Base-by-base conservation (phyloP, 805 yeast species). In the Yamadazyma takamatsuzukensis region DNA sequence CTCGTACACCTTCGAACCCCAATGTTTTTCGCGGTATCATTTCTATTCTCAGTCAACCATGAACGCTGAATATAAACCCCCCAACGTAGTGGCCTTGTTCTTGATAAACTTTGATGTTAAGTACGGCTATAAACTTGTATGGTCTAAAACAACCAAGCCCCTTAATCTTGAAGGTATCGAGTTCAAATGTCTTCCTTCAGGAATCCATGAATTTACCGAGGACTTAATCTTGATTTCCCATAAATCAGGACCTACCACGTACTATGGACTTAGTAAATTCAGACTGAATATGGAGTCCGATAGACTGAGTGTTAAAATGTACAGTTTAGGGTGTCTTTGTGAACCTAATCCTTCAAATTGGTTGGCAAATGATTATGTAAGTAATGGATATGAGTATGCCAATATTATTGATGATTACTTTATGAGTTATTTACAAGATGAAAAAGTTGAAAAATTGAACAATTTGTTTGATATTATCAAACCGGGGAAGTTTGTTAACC, bases 371-470 rank as follows among this genome's bases (percentile, higher is more conserved):
- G 61, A 57, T 14, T 63, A 55, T 33, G 36, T 50, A 28, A 43
- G 49, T 22, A 46, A 51, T 32, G 72, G 72, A 8, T 64, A 64
- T 64, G 71, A 66, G 37, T 59, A 61, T 40, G 36, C 57, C 19
- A 50, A 44, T 25, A 34, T 35, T 15, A 37, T 64, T 17, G 68
- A 61, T 33, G 35, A 41, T 4, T 41, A 45, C 12, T 43, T 66
- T 18, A 27, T 32, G 4, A 34, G 34, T 18, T 64, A 45, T 38
- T 28, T 64, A 21, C 40, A 38, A 18, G 29, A 34, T 11, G 45
- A 38, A 27, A 50, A 45, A 14, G 8, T 15, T 4, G 10, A 9
- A 3, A 9, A 30, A 38, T 55, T 29, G 44, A 44, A 38, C 33
- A 39, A 3, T 23, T 27, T 7, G 37, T 59, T 29, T 49, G 52